These are phyloP conservation scores for Cladophialophora exuberans DNA, from an alignment of 2,329 filamentous ascomycete species.

Conservation along the genomic window DNA sequence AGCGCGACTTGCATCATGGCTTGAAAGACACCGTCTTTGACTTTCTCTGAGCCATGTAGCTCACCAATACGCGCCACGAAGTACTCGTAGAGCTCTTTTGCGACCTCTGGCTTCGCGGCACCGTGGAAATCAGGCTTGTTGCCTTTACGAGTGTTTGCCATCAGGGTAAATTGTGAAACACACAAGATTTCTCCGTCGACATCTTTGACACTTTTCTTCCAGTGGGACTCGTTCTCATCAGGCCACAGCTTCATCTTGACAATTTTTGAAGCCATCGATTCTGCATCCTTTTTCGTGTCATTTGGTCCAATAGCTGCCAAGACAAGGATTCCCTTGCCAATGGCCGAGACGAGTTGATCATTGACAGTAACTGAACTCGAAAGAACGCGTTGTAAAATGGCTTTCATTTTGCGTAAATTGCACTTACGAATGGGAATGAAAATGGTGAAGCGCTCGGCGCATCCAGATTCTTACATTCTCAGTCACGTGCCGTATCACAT, in stretches of 20 bases:
- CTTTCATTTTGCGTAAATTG: constrained; percentile 62
- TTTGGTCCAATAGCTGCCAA: constrained; percentile 89
- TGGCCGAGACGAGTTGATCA: constrained; percentile 83
- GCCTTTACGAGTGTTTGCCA: constrained; percentile 92
- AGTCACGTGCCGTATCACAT: no score
- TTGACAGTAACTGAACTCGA: constrained; percentile 96
- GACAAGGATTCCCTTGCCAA: constrained; percentile 86
- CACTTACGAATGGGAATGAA: no score
- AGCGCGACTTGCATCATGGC: constrained; percentile 98
- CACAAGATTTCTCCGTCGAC: constrained; percentile 92
- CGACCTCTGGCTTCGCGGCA: constrained; percentile 76
- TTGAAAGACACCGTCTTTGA: constrained; percentile 96
- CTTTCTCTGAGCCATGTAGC: constrained; percentile 71
- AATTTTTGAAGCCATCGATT: constrained; percentile 80
- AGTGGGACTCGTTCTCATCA: constrained; percentile 74
- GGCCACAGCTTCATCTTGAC: constrained; percentile 92
- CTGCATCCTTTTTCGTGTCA: constrained; percentile 86
- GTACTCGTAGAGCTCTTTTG: constrained; percentile 77
- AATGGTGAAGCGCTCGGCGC: no score
- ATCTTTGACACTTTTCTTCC: constrained; percentile 88
- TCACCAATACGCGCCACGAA: constrained; percentile 78
- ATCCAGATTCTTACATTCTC: no score
- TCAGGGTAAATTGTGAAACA: constrained; percentile 94
- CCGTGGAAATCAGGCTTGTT: constrained; percentile 95
- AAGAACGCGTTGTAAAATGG: constrained; percentile 88